Percentiles rank a stretch among this genome's conserved stretches.
phyloP scores from a whole-genome alignment of 768 basidiomycete genomes.

The Mycena metata region DNA sequence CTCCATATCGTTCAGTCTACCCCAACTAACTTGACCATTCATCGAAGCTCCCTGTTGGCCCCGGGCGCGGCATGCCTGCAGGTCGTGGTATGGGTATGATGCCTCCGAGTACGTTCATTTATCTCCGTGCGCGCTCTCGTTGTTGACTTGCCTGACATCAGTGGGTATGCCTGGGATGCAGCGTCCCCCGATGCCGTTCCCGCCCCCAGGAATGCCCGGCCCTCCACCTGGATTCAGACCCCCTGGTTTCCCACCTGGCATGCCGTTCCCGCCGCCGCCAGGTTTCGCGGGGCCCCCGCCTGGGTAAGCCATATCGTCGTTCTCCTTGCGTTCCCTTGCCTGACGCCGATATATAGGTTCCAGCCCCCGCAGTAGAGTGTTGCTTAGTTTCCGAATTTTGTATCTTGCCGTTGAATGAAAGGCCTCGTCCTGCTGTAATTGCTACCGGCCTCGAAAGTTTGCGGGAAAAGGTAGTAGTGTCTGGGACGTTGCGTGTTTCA shows the following conservation, averaged over 20 bases:
- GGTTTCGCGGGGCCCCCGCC: conserved; percentile 88
- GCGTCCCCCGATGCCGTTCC: conserved; percentile 77
- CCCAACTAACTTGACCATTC: conserved; percentile 16
- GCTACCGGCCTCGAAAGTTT: background rate
- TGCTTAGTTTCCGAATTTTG: conserved; percentile 27
- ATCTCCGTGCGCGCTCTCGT: conserved; percentile 23
- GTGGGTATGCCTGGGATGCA: conserved; percentile 73
- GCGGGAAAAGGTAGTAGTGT: background rate
- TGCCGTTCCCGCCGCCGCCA: conserved; percentile 85
- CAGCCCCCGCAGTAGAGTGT: conserved; percentile 61
- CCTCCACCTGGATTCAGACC: conserved; percentile 90
- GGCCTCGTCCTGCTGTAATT: conserved; percentile 2
- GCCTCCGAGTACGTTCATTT: conserved; percentile 75
- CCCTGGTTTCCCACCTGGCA: conserved; percentile 85
- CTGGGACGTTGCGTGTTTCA: no score
- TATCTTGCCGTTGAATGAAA: conserved; percentile 29
- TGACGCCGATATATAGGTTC: conserved; percentile 51
- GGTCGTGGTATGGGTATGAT: conserved; percentile 98
- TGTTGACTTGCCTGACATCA: conserved; percentile 46
- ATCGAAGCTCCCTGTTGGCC: conserved; percentile 83
- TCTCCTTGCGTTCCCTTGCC: conserved; percentile 15
- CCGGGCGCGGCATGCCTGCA: conserved; percentile 95
- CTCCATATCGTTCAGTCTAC: conserved; percentile 20
- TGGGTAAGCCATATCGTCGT: conserved; percentile 66
- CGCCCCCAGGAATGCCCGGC: conserved; percentile 86